A percentile compares a stretch with the other conserved stretches of the same genome.
Evolutionary conservation across 192 early-diverging fungal genomes (phyloP).

Genomic region (Linderina pennispora): DNA sequence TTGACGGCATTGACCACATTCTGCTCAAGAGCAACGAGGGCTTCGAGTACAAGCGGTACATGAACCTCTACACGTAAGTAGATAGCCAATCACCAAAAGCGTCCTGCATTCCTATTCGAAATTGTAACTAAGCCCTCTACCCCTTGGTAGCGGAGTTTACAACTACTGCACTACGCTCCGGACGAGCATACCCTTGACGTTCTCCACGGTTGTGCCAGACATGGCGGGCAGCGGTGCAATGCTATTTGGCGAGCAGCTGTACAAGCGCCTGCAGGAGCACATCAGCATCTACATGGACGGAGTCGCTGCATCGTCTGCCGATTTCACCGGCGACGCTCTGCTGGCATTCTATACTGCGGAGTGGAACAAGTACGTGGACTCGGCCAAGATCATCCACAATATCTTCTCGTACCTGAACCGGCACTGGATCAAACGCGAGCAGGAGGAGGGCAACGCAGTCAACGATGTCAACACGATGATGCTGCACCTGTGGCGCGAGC

Average conservation of each 20-base stretch:
- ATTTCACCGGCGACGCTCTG: conserved; percentile 70
- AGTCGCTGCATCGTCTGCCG: conserved; percentile 52
- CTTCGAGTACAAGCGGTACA: conserved; percentile 66
- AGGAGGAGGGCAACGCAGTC: conserved; percentile 83
- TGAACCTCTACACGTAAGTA: conserved; percentile 67
- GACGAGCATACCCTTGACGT: conserved; percentile 12
- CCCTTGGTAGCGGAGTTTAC: conserved; percentile 45
- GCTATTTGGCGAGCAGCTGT: conserved; percentile 57
- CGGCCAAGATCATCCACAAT: conserved; percentile 79
- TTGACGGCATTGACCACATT: conserved; percentile 75
- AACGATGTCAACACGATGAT: conserved; percentile 91
- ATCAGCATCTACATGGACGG: conserved; percentile 46
- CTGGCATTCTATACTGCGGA: conserved; percentile 82
- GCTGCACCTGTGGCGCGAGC: conserved; percentile 68
- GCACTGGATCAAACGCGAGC: conserved; percentile 95
- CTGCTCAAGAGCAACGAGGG: conserved; percentile 70
- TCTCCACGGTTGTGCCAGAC: background rate
- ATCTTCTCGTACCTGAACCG: conserved; percentile 93
- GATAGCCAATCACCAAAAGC: too few relatives aligned
- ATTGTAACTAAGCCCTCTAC: background rate
- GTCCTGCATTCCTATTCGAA: background rate
- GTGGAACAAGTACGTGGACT: conserved; percentile 87
- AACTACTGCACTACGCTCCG: conserved; percentile 42
- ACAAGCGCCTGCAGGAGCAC: conserved; percentile 53
- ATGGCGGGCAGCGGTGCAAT: background rate